Evolutionary conservation across 352 stramenopile species (phyloP), one percentile per base, ranked within the genome.

Genomic region (Pythium grandisporangium): DNA sequence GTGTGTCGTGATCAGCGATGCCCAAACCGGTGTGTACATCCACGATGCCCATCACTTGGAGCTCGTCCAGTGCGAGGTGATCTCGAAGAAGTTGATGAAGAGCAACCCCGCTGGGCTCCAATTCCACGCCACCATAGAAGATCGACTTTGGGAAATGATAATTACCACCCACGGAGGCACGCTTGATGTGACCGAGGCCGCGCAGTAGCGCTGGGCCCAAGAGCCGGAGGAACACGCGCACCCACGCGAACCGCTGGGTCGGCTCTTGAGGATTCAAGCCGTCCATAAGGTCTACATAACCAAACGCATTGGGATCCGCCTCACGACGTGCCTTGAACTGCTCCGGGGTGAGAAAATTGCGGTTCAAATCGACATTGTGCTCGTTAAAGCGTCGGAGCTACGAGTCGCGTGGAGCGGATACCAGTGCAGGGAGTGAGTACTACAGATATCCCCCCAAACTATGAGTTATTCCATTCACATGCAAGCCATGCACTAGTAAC

Each of bases 11-110:
- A 19, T 72, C 78, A 24, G 62, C 34, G 11, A 65, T 45, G 4
- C 90, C 93, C 22, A 98, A 65, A 4, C 93, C 93, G 1, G 92
- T 98, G 55, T 98, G 92, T 6, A 97, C 84, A 57, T 98, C 90
- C 49, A 98, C 70, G 65, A 95, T 84, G 3, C 55, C 72, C 29
- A 87, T 51, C n/a, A 55, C 58, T 2, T 30, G 52, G 0, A 79
- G 35, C 12, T 29, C 16, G 2, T 53, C 51, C 10, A 80, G 64
- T n/a, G 74, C 24, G 7, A 88, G 48, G 30, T 84, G 58, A 16
- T 73, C 22, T 10, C 29, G 35, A 6, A 95, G 50, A 43, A 93
- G 92, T 14, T 72, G 24, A 14, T 75, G 58, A 1, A 96, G 38
- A 16, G 80, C 33, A 22, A 24, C 39, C 11, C 79, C 58, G 35